Conservation (phyloP, 495 filamentous ascomycete species). For the Xylaria sp. region DNA sequence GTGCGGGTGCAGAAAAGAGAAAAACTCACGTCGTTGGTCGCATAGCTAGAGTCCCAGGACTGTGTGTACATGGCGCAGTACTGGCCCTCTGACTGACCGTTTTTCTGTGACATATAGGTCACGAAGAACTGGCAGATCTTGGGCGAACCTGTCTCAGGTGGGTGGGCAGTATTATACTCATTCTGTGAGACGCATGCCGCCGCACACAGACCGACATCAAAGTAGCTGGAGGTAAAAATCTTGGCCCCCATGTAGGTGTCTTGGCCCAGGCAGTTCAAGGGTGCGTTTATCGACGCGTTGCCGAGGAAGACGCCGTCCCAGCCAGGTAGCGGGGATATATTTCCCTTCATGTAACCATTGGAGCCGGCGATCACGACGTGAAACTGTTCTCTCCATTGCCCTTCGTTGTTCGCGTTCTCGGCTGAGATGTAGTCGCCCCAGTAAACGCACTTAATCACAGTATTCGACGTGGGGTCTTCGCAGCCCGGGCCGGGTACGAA, state of each 20-base stretch:
- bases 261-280: constrained; percentile 32
- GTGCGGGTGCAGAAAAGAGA: background rate
- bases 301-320: constrained; percentile 45
- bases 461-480: constrained; percentile 53
- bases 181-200: constrained; percentile 51
- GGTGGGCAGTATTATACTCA: constrained; percentile 44
- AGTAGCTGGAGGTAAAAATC: constrained; percentile 49
- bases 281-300: constrained; percentile 52
- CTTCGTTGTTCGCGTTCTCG: constrained; percentile 45
- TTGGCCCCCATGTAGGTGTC: constrained; percentile 52
- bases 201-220: constrained; percentile 49
- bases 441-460: constrained; percentile 62
- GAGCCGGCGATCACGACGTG: constrained; percentile 53
- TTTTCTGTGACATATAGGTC: constrained; percentile 52
- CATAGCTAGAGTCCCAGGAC: constrained; percentile 31
- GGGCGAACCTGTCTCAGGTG: constrained; percentile 37
- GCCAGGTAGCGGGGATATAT: constrained; percentile 36
- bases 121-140: constrained; percentile 58
- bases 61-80: constrained; percentile 40
- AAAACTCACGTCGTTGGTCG: constrained; percentile 36
- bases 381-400: constrained; percentile 49
- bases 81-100: constrained; percentile 40
- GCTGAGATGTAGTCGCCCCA: constrained; percentile 49
- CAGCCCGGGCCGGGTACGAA: constrained; percentile 46
- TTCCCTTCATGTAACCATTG: constrained; percentile 48